A percentile compares a stretch with the other conserved stretches of the same genome.
phyloP scores from a whole-genome alignment of 805 yeast genomes.

The Hanseniaspora jakobsenii region DNA sequence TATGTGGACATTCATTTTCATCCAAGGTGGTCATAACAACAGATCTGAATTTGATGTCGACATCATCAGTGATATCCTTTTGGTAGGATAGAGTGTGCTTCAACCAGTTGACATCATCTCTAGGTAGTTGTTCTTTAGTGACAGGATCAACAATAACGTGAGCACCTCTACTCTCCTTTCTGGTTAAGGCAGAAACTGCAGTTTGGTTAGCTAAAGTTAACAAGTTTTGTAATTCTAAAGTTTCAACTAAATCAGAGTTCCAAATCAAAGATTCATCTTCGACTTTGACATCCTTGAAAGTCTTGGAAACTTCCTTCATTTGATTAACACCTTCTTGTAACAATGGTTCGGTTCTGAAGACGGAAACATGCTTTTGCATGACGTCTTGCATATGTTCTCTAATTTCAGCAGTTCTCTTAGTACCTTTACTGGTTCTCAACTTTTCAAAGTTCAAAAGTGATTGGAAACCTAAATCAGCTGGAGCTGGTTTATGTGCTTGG shows the following conservation, averaged over 20 bases:
- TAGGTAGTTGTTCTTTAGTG: constrained; percentile 95
- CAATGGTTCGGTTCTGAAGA: constrained; percentile 86
- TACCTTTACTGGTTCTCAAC: constrained; percentile 75
- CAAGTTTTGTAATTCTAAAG: constrained; percentile 90
- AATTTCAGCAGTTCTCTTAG: constrained; percentile 72
- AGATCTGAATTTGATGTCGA: constrained; percentile 68
- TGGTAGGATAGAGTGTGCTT: constrained; percentile 96
- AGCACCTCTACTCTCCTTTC: constrained; percentile 97
- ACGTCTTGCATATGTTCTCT: constrained; percentile 88
- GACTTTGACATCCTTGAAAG: constrained; percentile 66
- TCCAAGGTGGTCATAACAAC: constrained; percentile 79
- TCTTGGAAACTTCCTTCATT: constrained; percentile 61
- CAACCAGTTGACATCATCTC: constrained; percentile 97
- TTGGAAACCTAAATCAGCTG: constrained; percentile 79
- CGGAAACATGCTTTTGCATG: constrained; percentile 95
- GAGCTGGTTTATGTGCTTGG: constrained; percentile 66
- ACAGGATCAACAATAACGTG: constrained; percentile 32
- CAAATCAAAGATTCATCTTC: constrained; percentile 96
- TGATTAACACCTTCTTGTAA: constrained; percentile 82
- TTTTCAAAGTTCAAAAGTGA: constrained; percentile 83
- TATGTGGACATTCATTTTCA: constrained; percentile 83
- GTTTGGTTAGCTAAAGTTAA: constrained; percentile 95
- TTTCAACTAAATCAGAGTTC: constrained; percentile 95
- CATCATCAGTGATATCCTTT: constrained; percentile 52
- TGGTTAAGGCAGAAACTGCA: constrained; percentile 83